A percentile compares a stretch with the other conserved stretches of the same genome.
Evolutionary conservation across 1,284 basidiomycete species (phyloP).

Genomic region (Apiotrichum porosum): DNA sequence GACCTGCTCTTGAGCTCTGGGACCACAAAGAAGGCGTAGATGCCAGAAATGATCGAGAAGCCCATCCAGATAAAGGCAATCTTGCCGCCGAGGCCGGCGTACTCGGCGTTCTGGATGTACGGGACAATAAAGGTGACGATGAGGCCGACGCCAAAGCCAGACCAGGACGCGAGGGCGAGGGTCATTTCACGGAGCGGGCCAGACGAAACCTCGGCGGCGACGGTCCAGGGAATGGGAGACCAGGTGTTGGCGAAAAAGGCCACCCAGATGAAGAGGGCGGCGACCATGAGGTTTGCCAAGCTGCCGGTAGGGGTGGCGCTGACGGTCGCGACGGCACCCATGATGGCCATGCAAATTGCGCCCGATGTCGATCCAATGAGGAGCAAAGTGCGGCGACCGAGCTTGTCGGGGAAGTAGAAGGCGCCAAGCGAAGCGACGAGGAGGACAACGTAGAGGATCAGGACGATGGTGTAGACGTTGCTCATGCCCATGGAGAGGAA

Average conservation of each 20-base stretch:
- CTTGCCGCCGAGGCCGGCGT: slow-evolving; percentile 1
- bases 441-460: neutral
- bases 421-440: neutral
- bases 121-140: slow-evolving; percentile 8
- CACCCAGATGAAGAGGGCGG: too few relatives aligned
- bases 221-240: slow-evolving; percentile 15
- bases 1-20: neutral
- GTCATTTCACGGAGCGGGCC: slow-evolving; percentile 15
- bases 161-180: slow-evolving; percentile 9
- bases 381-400: slow-evolving; percentile 2
- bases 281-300: slow-evolving; percentile 2
- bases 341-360: slow-evolving; percentile 11
- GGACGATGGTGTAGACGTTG: neutral
- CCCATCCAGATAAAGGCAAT: slow-evolving; percentile 22
- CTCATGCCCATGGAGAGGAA: neutral
- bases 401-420: neutral
- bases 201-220: slow-evolving; percentile 16
- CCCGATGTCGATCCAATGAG: slow-evolving; percentile 11
- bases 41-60: slow-evolving; percentile 17
- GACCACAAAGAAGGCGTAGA: slow-evolving; percentile 6
- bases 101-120: slow-evolving; percentile 13
- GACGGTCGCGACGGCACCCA: slow-evolving; percentile 10
- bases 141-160: slow-evolving; percentile 14
- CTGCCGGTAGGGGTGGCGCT: slow-evolving; percentile 3
- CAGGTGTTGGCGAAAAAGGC: slow-evolving; percentile 15